Conservation (phyloP, 2,329 filamentous ascomycete species). For the Paecilomyces niveus region DNA sequence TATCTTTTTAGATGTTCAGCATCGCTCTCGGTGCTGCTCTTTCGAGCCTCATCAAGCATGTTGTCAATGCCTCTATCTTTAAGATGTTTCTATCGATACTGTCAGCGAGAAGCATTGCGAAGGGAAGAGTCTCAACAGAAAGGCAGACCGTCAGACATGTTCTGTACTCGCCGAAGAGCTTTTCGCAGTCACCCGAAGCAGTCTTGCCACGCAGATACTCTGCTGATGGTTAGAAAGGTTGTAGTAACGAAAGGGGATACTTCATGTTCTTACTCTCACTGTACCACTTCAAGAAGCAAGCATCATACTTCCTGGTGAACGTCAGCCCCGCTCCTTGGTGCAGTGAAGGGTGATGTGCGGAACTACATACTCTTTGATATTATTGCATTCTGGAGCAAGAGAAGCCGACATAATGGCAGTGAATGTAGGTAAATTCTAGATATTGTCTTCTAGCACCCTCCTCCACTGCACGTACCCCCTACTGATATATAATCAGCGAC, state of each 20-base stretch:
- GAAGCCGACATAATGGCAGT: slow-evolving; percentile 73
- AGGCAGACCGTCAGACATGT: slow-evolving; percentile 68
- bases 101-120: not conserved
- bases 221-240: slow-evolving; percentile 28
- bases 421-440: not conserved
- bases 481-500: not conserved
- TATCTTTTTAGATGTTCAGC: slow-evolving; percentile 52
- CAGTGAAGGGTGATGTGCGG: slow-evolving; percentile 2
- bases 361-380: slow-evolving; percentile 76
- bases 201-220: slow-evolving; percentile 86
- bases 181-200: slow-evolving; percentile 76
- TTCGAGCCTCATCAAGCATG: slow-evolving; percentile 83
- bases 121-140: not conserved
- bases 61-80: slow-evolving; percentile 88
- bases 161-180: slow-evolving; percentile 82
- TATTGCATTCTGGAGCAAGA: slow-evolving; percentile 87
- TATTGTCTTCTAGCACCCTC: not conserved
- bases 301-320: slow-evolving; percentile 75
- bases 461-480: not conserved
- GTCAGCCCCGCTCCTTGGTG: slow-evolving; percentile 7
- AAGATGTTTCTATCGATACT: slow-evolving; percentile 60
- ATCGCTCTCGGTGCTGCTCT: slow-evolving; percentile 85
- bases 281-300: slow-evolving; percentile 98
- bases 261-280: slow-evolving; percentile 70
- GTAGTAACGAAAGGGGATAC: not conserved